Percentiles rank a stretch among this genome's conserved stretches.
Conservation (phyloP, 2,329 filamentous ascomycete species). For the Geosmithia putterillii region DNA sequence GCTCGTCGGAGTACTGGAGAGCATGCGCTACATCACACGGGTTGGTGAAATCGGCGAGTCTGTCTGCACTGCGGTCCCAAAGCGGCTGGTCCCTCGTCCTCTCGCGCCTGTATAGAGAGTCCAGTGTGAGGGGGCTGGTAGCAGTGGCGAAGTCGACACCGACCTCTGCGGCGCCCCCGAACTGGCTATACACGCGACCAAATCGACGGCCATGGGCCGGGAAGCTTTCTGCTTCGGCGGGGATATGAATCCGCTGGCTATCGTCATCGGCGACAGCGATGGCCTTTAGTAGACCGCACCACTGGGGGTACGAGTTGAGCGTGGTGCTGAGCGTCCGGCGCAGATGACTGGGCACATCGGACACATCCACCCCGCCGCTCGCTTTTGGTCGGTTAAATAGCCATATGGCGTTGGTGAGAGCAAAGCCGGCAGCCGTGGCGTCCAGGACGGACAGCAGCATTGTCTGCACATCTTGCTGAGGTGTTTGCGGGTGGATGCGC, state of each 20-base stretch:
- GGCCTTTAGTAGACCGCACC: slow-evolving; percentile 8
- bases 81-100: slow-evolving; percentile 4
- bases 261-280: no score
- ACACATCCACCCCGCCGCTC: neutral
- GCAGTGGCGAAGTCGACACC: slow-evolving; percentile 9
- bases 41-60: slow-evolving; percentile 3
- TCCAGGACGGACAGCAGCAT: slow-evolving; percentile 9
- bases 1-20: slow-evolving; percentile 1
- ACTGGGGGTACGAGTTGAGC: slow-evolving; percentile 9
- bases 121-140: slow-evolving; percentile 4
- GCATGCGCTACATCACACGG: neutral
- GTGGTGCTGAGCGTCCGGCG: slow-evolving; percentile 3
- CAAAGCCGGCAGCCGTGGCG: slow-evolving; percentile 10
- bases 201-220: slow-evolving; percentile 9
- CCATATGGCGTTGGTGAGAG: slow-evolving; percentile 10
- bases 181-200: slow-evolving; percentile 9
- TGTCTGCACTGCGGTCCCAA: neutral
- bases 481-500: neutral
- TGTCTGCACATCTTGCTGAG: neutral
- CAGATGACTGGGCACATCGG: slow-evolving; percentile 3
- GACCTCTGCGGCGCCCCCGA: slow-evolving; percentile 6
- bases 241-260: neutral
- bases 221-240: slow-evolving; percentile 5
- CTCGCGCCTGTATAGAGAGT: slow-evolving; percentile 2
- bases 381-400: slow-evolving; percentile 4